Conservation (phyloP, 345 rosid species). For the Lenwebbia sp. region DNA sequence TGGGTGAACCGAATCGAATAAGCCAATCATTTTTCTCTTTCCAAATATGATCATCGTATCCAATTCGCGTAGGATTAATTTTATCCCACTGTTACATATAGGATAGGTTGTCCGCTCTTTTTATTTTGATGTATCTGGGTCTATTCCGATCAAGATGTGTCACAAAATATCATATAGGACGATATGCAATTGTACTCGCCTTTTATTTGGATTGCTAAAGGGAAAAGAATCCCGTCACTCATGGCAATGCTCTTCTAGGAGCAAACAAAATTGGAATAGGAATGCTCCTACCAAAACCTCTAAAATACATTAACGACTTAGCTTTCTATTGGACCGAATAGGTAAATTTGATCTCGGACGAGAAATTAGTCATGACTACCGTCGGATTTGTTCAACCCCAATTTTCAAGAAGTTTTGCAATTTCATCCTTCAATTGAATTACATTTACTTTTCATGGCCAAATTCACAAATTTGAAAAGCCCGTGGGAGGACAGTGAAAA, state of each 20-base stretch:
- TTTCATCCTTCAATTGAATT: background rate
- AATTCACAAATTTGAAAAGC: background rate
- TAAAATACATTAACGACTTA: background rate
- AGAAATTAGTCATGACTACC: background rate
- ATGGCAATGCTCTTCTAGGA: too few species aligned
- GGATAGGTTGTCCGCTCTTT: background rate
- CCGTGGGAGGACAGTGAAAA: background rate
- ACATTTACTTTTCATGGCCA: background rate
- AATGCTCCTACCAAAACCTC: background rate
- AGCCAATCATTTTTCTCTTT: background rate
- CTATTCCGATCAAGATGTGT: background rate
- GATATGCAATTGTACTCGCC: background rate
- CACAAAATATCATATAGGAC: background rate
- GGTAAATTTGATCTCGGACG: background rate
- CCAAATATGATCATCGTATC: background rate
- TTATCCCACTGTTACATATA: background rate
- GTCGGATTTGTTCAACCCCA: background rate
- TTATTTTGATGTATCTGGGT: background rate
- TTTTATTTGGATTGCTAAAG: background rate
- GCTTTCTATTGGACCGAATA: background rate
- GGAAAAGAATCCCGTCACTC: background rate
- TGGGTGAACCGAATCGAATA: background rate
- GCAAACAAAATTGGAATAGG: too few species aligned
- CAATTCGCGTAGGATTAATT: rapidly evolving
- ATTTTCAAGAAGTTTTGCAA: background rate